These are phyloP conservation scores for Trichocomaceae sp. DNA, from an alignment of 2,329 filamentous ascomycete species.

Conservation along the genomic window DNA sequence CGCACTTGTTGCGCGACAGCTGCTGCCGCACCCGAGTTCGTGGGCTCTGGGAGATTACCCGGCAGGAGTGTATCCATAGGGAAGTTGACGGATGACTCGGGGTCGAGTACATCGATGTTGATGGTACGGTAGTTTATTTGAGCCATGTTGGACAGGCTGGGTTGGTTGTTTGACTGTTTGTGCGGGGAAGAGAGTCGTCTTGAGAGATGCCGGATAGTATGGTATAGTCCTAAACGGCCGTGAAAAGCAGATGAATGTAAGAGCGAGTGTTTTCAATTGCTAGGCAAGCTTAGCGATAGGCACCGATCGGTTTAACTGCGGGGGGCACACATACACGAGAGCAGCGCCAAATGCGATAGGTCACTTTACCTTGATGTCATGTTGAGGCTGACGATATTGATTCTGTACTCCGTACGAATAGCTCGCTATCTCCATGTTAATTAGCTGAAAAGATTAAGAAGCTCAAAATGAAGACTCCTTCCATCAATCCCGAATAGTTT, in stretches of 20 bases:
- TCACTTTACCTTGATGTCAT: not conserved
- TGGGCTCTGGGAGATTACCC: slow-evolving; percentile 59
- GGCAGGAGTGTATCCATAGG: slow-evolving; percentile 77
- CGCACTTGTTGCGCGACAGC: slow-evolving; percentile 72
- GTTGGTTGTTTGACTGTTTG: not conserved
- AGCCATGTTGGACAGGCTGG: slow-evolving; percentile 27
- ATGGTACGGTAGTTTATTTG: slow-evolving; percentile 72
- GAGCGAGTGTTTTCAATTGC: not conserved
- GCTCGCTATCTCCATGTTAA: too few species aligned
- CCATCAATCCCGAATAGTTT: too few species aligned
- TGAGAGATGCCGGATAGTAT: not conserved
- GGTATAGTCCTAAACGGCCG: not conserved
- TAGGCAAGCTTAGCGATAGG: slow-evolving; percentile 9
- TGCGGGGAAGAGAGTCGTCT: not conserved
- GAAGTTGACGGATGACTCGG: slow-evolving; percentile 87
- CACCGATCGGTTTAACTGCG: slow-evolving; percentile 5
- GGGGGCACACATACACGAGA: not conserved
- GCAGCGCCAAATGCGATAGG: not conserved
- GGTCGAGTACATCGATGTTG: slow-evolving; percentile 86
- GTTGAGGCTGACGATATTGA: not conserved
- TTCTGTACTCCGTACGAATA: not conserved
- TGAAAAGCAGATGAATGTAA: not conserved
- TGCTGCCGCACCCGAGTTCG: slow-evolving; percentile 71
- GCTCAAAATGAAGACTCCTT: too few species aligned
- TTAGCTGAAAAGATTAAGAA: too few species aligned